These are phyloP conservation scores for Hygrophila difformis DNA, from an alignment of 257 asterid genomes.

Conservation along the genomic window DNA sequence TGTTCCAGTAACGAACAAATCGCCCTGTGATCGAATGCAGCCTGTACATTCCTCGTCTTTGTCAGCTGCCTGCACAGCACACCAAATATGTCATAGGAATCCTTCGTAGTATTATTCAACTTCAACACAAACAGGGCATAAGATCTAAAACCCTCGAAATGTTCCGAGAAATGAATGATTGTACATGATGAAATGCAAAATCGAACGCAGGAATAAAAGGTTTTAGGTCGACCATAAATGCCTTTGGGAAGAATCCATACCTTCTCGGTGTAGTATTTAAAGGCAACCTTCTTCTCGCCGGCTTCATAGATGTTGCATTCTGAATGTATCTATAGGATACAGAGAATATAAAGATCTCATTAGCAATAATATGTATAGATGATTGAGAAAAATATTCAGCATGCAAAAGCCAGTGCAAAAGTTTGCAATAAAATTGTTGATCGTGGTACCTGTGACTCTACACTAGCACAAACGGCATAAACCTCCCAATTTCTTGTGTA, in stretches of 20 bases:
- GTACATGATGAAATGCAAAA: background rate
- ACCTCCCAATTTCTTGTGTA: slow-evolving; percentile 87
- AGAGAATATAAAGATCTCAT: background rate
- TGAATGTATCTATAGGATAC: slow-evolving; percentile 60
- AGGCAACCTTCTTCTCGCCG: slow-evolving; percentile 69
- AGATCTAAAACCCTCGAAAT: too few species aligned
- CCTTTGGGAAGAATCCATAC: slow-evolving; percentile 23
- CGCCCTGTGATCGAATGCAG: slow-evolving; percentile 72
- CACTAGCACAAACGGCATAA: slow-evolving; percentile 94
- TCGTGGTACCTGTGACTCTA: slow-evolving; percentile 71
- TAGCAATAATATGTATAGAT: slow-evolving; percentile 8
- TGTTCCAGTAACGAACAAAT: slow-evolving; percentile 55
- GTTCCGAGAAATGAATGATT: too few species aligned
- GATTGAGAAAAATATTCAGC: background rate
- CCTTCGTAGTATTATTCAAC: background rate
- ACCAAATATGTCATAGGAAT: slow-evolving; percentile 9
- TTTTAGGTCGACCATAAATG: background rate
- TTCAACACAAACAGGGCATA: background rate
- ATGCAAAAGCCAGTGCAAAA: slow-evolving; percentile 4
- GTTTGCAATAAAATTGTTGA: slow-evolving; percentile 7
- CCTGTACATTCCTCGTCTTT: slow-evolving; percentile 53
- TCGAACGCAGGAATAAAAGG: background rate
- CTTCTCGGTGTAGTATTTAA: slow-evolving; percentile 84
- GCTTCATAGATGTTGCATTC: slow-evolving; percentile 91
- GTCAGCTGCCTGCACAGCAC: slow-evolving; percentile 64